These are phyloP conservation scores for Pyrus bretschneideri DNA, from an alignment of 306 rosid species.

Conservation along the genomic window DNA sequence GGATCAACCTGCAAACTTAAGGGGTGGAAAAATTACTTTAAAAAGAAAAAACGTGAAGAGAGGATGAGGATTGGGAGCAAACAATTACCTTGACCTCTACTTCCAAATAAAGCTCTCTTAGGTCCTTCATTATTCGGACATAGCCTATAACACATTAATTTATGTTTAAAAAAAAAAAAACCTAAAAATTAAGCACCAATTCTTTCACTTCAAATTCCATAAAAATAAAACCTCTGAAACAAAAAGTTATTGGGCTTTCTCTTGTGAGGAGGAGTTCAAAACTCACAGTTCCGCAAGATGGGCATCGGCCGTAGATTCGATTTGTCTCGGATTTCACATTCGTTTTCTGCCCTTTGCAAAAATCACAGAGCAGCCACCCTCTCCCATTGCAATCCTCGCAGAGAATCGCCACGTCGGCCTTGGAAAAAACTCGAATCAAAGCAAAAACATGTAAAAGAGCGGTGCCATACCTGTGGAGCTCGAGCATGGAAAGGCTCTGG, in stretches of 20 bases:
- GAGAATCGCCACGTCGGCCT: conserved; percentile 49
- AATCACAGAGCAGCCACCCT: conserved; percentile 84
- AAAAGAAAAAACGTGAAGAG: too few relatives aligned
- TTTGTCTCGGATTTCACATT: conserved; percentile 69
- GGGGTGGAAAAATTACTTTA: too few relatives aligned
- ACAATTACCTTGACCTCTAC: too few relatives aligned
- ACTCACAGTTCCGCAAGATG: conserved; percentile 84
- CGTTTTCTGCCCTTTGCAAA: conserved; percentile 72
- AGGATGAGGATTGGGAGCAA: too few relatives aligned
- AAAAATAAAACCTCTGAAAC: background rate
- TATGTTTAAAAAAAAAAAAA: too few relatives aligned
- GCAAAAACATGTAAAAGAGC: background rate
- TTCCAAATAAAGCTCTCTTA: too few relatives aligned
- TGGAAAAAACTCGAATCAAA: conserved; percentile 20
- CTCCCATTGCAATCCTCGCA: conserved; percentile 76
- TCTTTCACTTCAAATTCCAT: background rate
- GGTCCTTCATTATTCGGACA: too few relatives aligned
- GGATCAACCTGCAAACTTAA: too few relatives aligned
- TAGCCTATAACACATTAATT: too few relatives aligned
- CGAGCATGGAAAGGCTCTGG: too few relatives aligned
- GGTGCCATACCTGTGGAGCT: too few relatives aligned
- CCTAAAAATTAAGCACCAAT: background rate
- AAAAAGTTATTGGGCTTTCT: background rate
- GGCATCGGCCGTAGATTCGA: conserved; percentile 75
- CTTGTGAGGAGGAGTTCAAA: background rate